Conservation (phyloP, 768 basidiomycete species). For the Daedaleopsis sinensis region DNA sequence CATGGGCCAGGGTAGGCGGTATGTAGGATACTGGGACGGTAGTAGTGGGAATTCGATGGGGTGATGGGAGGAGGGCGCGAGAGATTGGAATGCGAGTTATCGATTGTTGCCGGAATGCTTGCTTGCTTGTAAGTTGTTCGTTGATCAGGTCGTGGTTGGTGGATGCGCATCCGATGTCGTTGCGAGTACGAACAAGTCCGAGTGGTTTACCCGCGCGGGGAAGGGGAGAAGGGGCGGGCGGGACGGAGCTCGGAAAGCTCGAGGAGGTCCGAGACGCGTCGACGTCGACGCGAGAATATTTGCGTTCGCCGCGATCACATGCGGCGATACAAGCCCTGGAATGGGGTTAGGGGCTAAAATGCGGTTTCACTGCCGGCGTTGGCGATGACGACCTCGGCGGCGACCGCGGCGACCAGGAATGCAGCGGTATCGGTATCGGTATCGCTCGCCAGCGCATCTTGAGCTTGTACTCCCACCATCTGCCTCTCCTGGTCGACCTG, state of each 20-base stretch:
- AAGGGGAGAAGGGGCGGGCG: no score
- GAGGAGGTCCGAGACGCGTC: conserved; percentile 8
- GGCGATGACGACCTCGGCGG: not conserved
- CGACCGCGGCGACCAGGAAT: not conserved
- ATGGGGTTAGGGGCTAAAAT: conserved; percentile 14
- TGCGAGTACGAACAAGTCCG: not conserved
- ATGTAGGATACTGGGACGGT: not conserved
- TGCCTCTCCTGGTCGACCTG: not conserved
- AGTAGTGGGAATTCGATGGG: no score
- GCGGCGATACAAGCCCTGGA: not conserved
- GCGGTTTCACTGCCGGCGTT: conserved; percentile 1
- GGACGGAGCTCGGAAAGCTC: not conserved
- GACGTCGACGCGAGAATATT: not conserved
- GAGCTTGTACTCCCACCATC: not conserved
- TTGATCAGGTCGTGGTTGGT: no score
- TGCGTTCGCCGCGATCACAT: conserved; percentile 12
- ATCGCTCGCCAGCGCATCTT: not conserved
- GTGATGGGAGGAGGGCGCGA: not conserved
- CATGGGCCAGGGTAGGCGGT: no score
- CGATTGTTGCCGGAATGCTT: not conserved
- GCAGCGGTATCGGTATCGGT: not conserved
- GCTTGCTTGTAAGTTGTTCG: no score
- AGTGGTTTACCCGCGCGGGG: no score
- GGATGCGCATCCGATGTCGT: not conserved
- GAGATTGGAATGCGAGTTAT: not conserved